Evolutionary conservation across 306 rosid genomes (phyloP).

Genomic region (Dalbergia cultrata): DNA sequence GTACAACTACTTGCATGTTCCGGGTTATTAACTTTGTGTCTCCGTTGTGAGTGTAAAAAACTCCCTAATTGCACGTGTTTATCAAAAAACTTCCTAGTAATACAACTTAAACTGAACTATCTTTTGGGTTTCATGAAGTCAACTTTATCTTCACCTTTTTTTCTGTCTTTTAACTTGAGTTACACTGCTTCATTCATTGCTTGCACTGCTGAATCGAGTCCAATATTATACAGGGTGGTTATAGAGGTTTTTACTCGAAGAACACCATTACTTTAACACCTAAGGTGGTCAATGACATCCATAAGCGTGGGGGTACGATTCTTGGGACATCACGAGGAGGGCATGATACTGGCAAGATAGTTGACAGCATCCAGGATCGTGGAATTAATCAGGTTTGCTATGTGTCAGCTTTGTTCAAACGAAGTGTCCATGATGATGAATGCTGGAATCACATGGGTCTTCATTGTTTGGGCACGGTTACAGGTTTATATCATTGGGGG

Average conservation of each 20-base stretch:
- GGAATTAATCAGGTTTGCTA: conserved; percentile 89
- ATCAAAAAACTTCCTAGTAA: not conserved
- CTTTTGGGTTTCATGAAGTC: conserved; percentile 17
- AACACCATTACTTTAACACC: conserved; percentile 82
- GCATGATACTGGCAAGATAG: conserved; percentile 86
- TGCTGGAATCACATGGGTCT: conserved; percentile 42
- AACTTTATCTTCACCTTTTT: not conserved
- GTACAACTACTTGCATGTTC: not conserved
- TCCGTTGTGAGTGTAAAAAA: not conserved
- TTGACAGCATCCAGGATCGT: conserved; percentile 94
- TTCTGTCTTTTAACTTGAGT: conserved; percentile 30
- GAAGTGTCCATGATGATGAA: conserved; percentile 33
- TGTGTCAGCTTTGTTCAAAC: conserved; percentile 29
- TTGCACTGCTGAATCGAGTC: conserved; percentile 35
- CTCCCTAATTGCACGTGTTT: not conserved
- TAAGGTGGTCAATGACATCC: conserved; percentile 90
- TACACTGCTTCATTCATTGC: conserved; percentile 29
- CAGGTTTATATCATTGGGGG: conserved; percentile 99
- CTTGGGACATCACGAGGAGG: conserved; percentile 97
- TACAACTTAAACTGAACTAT: conserved; percentile 38
- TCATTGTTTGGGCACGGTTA: conserved; percentile 33
- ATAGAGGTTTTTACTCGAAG: conserved; percentile 86
- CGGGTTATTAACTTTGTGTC: not conserved
- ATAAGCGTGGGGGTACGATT: conserved; percentile 95
- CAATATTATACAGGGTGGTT: conserved; percentile 78